Conservation (phyloP, 495 filamentous ascomycete genomes). For the Clohesyomyces aquaticus region DNA sequence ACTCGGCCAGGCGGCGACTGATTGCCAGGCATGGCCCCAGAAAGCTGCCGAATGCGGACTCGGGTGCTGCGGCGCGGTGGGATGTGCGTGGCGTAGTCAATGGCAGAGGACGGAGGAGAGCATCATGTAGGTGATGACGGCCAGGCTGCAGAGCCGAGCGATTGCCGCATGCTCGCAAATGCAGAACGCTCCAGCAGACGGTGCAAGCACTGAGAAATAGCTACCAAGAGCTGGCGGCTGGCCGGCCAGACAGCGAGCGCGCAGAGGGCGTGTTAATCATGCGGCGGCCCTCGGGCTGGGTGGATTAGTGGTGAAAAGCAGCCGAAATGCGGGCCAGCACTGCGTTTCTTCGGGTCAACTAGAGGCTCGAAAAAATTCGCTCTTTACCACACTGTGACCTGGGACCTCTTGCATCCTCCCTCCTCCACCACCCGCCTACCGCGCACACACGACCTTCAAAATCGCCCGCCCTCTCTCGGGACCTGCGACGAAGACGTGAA, state of each 20-base stretch:
- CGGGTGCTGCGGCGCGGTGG: not conserved
- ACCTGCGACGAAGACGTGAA: not conserved
- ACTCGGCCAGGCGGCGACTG: too few species aligned
- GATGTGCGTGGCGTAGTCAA: not conserved
- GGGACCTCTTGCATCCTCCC: not conserved
- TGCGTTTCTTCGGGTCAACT: slow-evolving; percentile 7
- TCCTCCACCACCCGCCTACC: slow-evolving; percentile 5
- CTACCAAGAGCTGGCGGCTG: not conserved
- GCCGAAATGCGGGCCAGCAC: slow-evolving; percentile 26
- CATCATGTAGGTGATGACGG: not conserved
- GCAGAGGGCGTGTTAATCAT: not conserved
- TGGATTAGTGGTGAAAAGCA: slow-evolving; percentile 15
- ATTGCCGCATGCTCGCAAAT: not conserved
- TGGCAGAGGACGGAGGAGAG: not conserved
- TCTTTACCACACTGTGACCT: not conserved
- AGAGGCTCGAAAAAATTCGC: slow-evolving; percentile 16
- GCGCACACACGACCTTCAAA: slow-evolving; percentile 23
- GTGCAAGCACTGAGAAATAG: not conserved
- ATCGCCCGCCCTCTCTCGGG: slow-evolving; percentile 19
- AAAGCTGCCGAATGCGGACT: not conserved
- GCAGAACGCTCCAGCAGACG: too few species aligned
- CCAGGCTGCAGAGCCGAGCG: not conserved
- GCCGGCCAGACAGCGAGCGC: not conserved
- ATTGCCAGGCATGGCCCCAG: too few species aligned
- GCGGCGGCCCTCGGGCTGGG: not conserved